Percentiles rank a stretch among this genome's conserved stretches.
phyloP scores from a whole-genome alignment of 2,329 filamentous ascomycete genomes.

The Xylariaceae sp. region DNA sequence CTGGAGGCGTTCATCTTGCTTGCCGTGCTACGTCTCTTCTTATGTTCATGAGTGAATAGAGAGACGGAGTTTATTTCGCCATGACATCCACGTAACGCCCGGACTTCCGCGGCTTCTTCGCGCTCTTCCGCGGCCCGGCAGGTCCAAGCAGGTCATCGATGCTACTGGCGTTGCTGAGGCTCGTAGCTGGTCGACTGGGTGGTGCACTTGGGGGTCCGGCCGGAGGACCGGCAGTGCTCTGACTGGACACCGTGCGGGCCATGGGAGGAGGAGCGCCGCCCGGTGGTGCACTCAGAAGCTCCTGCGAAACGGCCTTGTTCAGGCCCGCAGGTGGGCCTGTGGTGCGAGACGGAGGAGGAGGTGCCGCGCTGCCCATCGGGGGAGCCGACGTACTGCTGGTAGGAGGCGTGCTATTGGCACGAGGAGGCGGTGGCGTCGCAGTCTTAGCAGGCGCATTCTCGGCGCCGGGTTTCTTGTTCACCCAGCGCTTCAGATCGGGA shows the following conservation, averaged over 20 bases:
- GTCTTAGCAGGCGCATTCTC: constrained; percentile 55
- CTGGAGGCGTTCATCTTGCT: background rate
- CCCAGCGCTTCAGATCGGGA: constrained; percentile 93
- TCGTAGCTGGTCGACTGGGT: constrained; percentile 66
- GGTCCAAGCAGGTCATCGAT: constrained; percentile 89
- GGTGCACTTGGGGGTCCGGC: constrained; percentile 44
- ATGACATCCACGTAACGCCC: constrained; percentile 95
- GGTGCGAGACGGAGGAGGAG: constrained; percentile 20
- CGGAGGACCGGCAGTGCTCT: constrained; percentile 35
- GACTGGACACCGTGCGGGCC: constrained; percentile 45
- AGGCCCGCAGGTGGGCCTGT: constrained; percentile 30
- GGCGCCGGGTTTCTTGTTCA: constrained; percentile 85
- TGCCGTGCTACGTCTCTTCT: background rate
- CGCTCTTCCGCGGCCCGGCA: constrained; percentile 61
- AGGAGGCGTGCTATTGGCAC: constrained; percentile 49
- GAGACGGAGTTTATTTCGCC: constrained; percentile 51
- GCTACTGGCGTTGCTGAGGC: constrained; percentile 85
- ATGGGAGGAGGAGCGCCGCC: constrained; percentile 35
- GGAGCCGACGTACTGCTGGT: constrained; percentile 37
- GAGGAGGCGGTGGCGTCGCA: constrained; percentile 76
- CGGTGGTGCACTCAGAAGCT: constrained; percentile 32
- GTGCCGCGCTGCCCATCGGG: constrained; percentile 20
- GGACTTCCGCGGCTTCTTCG: constrained; percentile 71
- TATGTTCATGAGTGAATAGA: background rate
- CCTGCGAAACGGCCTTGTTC: constrained; percentile 34